Evolutionary conservation across 805 yeast genomes (phyloP).

Genomic region (Candida yuanshanica): DNA sequence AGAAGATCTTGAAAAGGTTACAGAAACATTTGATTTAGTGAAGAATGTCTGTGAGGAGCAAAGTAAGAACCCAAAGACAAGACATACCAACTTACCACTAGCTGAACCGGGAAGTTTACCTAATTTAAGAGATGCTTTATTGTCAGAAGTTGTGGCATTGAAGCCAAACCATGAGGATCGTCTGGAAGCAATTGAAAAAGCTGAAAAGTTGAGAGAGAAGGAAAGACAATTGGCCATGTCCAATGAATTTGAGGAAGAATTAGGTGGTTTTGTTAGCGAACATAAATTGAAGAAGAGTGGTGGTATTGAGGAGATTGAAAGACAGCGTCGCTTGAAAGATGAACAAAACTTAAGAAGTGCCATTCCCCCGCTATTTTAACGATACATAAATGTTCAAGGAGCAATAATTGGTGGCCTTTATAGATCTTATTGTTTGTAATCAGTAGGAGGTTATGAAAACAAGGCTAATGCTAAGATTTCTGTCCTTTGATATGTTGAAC

Average conservation of each 20-base stretch:
- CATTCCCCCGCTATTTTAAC: slow-evolving; percentile 28
- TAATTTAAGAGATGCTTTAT: slow-evolving; percentile 66
- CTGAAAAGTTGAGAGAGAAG: slow-evolving; percentile 72
- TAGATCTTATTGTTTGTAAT: not conserved
- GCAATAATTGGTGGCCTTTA: no score
- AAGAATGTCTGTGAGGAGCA: slow-evolving; percentile 79
- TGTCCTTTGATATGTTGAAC: no score
- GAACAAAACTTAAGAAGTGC: slow-evolving; percentile 58
- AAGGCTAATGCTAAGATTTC: no score
- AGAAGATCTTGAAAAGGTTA: slow-evolving; percentile 75
- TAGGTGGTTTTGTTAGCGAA: slow-evolving; percentile 79
- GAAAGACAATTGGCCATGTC: slow-evolving; percentile 52
- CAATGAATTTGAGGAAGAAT: slow-evolving; percentile 77
- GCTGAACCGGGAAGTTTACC: slow-evolving; percentile 61
- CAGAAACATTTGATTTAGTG: slow-evolving; percentile 76
- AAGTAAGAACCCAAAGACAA: slow-evolving; percentile 47
- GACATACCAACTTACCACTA: slow-evolving; percentile 35
- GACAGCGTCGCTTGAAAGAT: slow-evolving; percentile 60
- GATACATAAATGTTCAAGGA: not conserved
- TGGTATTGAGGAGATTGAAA: slow-evolving; percentile 83
- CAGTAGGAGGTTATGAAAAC: no score
- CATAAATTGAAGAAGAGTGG: slow-evolving; percentile 75
- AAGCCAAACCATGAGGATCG: slow-evolving; percentile 82
- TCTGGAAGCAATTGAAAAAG: slow-evolving; percentile 81
- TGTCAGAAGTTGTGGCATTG: slow-evolving; percentile 72